Conservation (phyloP, 2,329 filamentous ascomycete genomes). For the Zasmidium citrigriseum region DNA sequence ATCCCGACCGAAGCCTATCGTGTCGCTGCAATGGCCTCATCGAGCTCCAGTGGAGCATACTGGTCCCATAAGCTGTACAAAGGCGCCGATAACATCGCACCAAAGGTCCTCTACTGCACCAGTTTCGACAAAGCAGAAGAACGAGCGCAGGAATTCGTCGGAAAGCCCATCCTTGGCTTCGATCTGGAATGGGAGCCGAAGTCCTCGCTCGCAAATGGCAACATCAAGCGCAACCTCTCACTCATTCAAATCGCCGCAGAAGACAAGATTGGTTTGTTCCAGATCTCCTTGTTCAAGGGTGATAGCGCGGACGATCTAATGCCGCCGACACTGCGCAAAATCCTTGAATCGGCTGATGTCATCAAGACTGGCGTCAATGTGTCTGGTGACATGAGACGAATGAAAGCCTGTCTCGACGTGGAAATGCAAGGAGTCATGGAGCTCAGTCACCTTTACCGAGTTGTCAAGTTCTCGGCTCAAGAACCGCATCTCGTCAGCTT, state of each 20-base stretch:
- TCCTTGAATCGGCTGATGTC: constrained; percentile 71
- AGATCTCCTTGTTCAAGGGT: constrained; percentile 63
- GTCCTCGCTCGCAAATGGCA: constrained; percentile 27
- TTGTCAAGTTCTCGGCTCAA: constrained; percentile 67
- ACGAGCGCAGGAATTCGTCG: constrained; percentile 65
- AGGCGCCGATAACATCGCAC: constrained; percentile 67
- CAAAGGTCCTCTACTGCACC: constrained; percentile 77
- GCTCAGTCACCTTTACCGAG: constrained; percentile 76
- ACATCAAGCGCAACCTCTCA: constrained; percentile 69
- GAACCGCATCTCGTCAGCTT: constrained; percentile 64
- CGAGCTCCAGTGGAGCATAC: constrained; percentile 30
- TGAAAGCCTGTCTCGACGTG: constrained; percentile 67
- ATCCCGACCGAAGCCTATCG: constrained; percentile 30
- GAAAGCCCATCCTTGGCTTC: constrained; percentile 75
- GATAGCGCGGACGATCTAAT: constrained; percentile 56
- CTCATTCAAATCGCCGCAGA: constrained; percentile 81
- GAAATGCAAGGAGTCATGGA: constrained; percentile 71
- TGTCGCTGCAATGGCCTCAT: constrained; percentile 30
- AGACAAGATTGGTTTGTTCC: constrained; percentile 76
- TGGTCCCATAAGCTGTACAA: constrained; percentile 73
- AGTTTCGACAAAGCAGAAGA: constrained; percentile 67
- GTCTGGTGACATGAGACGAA: constrained; percentile 63
- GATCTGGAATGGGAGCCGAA: constrained; percentile 79
- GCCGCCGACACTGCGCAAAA: constrained; percentile 66
- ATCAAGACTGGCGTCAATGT: constrained; percentile 79